A percentile compares a stretch with the other conserved stretches of the same genome.
phyloP scores from a whole-genome alignment of 2,329 filamentous ascomycete species.

The Cyphellophora europaea region DNA sequence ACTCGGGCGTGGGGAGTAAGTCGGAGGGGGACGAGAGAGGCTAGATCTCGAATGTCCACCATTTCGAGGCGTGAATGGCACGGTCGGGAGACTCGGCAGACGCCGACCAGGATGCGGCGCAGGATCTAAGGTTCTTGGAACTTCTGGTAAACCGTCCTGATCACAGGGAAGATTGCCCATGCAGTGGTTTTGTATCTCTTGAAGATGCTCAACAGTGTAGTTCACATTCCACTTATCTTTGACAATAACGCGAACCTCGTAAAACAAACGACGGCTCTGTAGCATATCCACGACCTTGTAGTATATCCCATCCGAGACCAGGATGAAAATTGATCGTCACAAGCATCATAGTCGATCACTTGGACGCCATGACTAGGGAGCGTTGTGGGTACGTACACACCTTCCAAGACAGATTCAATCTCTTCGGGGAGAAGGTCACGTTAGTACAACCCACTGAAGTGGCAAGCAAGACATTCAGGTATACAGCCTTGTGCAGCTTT shows the following conservation, averaged over 20 bases:
- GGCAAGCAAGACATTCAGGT: neutral
- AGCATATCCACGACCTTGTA: neutral
- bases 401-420: neutral
- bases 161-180: neutral
- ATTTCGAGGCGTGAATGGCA: neutral
- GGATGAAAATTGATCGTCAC: neutral
- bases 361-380: neutral
- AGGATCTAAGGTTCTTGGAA: neutral
- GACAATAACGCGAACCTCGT: neutral
- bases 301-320: neutral
- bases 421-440: neutral
- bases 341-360: neutral
- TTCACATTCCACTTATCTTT: neutral
- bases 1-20: neutral
- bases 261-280: neutral
- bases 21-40: neutral
- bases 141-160: neutral
- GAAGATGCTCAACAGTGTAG: neutral
- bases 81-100: neutral
- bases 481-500: neutral
- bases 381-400: neutral
- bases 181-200: neutral
- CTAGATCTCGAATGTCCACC: neutral
- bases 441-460: neutral
- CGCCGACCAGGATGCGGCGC: neutral